Evolutionary conservation across 169 alveolate species (phyloP).

Genomic region (Cryptosporidium tyzzeri): DNA sequence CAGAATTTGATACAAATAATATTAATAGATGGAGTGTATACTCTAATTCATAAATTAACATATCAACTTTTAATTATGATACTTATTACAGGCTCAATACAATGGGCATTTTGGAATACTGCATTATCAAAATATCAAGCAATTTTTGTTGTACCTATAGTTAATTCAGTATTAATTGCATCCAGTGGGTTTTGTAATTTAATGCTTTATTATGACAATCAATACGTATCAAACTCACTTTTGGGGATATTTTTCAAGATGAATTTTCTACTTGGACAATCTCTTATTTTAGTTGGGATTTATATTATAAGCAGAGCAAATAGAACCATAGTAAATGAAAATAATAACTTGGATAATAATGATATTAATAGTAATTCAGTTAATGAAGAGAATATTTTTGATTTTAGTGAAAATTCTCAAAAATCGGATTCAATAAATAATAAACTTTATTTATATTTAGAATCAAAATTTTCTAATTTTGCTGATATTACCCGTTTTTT

Average conservation of each 20-base stretch:
- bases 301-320: conserved; percentile 46
- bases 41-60: conserved; percentile 16
- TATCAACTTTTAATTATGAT: conserved; percentile 21
- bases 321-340: not conserved
- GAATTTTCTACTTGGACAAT: conserved; percentile 35
- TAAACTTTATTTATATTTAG: not conserved
- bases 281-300: conserved; percentile 45
- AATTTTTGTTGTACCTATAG: conserved; percentile 67
- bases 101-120: conserved; percentile 55
- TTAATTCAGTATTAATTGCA: conserved; percentile 69
- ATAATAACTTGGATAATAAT: not conserved
- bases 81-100: conserved; percentile 44
- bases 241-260: not conserved
- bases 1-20: conserved; percentile 61
- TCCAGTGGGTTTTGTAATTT: conserved; percentile 66
- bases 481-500: not conserved
- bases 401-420: not conserved
- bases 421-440: not conserved
- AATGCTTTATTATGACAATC: conserved; percentile 43
- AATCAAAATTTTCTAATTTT: not conserved
- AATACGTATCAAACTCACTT: not conserved
- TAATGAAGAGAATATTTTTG: not conserved
- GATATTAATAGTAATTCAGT: not conserved
- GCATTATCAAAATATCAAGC: conserved; percentile 62
- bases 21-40: not conserved